These are phyloP conservation scores for Suillus americanus DNA, from an alignment of 768 basidiomycete genomes.

Conservation along the genomic window DNA sequence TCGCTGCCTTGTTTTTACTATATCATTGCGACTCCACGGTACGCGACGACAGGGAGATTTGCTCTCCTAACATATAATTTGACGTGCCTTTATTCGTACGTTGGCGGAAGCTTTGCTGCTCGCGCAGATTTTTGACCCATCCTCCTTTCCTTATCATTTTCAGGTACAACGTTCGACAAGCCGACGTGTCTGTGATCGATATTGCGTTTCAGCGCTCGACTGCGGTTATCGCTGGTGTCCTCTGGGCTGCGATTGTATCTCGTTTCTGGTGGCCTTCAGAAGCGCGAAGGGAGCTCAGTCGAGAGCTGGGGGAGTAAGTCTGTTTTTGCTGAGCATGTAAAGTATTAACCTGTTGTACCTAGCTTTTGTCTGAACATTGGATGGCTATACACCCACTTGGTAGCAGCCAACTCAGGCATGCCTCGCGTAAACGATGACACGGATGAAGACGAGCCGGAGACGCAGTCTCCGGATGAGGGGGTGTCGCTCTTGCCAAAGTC, in stretches of 20 bases:
- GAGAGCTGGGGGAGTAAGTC: conserved; percentile 82
- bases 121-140: neutral
- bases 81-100: conserved; percentile 71
- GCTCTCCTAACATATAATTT: conserved; percentile 88
- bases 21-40: conserved; percentile 76
- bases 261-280: conserved; percentile 96
- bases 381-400: conserved; percentile 92
- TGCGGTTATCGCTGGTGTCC: conserved; percentile 80
- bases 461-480: conserved; percentile 25
- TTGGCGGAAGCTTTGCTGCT: neutral
- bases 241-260: conserved; percentile 88
- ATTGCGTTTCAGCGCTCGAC: conserved; percentile 78
- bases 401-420: conserved; percentile 80
- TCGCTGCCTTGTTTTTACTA: conserved; percentile 94
- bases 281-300: conserved; percentile 83
- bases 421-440: conserved; percentile 41
- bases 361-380: conserved; percentile 94
- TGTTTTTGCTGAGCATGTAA: neutral
- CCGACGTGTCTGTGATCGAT: conserved; percentile 57
- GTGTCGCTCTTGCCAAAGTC: conserved; percentile 34
- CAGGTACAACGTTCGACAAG: conserved; percentile 79
- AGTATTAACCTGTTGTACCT: neutral
- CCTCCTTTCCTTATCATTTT: neutral
- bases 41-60: conserved; percentile 75
- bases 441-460: conserved; percentile 7